Evolutionary conservation across 495 filamentous ascomycete species (phyloP), one percentile per base, ranked within the genome.

Genomic region (Astrothelium macrocarpum): DNA sequence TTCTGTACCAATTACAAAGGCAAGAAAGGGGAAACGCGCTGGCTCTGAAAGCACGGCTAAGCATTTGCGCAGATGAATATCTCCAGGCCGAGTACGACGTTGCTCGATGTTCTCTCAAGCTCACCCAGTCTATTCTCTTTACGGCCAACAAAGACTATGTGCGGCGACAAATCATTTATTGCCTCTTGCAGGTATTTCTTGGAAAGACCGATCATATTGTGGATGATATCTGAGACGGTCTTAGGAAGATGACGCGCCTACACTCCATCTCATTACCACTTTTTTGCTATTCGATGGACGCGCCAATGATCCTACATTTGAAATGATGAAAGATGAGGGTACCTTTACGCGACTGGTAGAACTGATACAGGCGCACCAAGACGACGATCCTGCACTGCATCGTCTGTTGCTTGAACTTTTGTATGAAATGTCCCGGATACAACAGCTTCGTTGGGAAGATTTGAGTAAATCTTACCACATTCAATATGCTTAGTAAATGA

Each of bases 381-480:
- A 84, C 45, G 88, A 92, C 70, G 78, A 80, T 63, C 77, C 81
- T 18, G 82, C 85, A 56, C 78, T 97, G 63, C 91, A 96, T 78
- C 82, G 88, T 32, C 76, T 91, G 34, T 78, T 96, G 31, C 80
- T 98, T 75, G 89, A 97, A 75, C 77, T 98, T 64, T 79, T 97
- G 67, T 98, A 96, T 74, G 94, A 97, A 79, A 96, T 97, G 90
- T 95, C 90, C 46, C 83, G 95, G 59, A 90, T 97, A 73, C 93
- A 97, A 76, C 80, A 85, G 58, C 72, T 98, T 23, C 85, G 83
- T 66, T 76, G 80, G 62, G 85, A 91, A 64, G 93, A 97, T 71
- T 74, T 98, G 63, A 78, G 88, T 81, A 80, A 77, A 81, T 77
- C 25, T 9, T 31, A 18, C 46, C 10, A 4, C 7, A 32, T n/a